These are phyloP conservation scores for Alternaria tenuissima DNA, from an alignment of 2,329 filamentous ascomycete genomes.

Conservation along the genomic window DNA sequence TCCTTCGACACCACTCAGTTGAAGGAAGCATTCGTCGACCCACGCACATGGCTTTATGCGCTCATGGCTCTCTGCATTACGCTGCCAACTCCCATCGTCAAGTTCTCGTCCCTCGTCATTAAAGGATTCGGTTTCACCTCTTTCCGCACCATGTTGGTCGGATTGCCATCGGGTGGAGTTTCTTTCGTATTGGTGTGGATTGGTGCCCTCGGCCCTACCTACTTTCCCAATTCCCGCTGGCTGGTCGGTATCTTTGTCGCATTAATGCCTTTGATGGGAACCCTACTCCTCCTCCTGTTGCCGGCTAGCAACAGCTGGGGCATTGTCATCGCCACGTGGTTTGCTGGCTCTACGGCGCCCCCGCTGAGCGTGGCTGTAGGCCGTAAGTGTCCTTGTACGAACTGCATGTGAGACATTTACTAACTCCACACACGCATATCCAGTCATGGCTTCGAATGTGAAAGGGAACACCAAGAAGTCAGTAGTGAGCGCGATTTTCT, in stretches of 20 bases:
- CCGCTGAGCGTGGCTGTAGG: constrained; percentile 54
- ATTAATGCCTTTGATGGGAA: too few relatives aligned
- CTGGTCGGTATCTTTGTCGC: too few relatives aligned
- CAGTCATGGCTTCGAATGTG: too few relatives aligned
- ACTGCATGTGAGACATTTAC: too few relatives aligned
- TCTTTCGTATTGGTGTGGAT: constrained; percentile 59
- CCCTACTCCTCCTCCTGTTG: too few relatives aligned
- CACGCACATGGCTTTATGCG: constrained; percentile 42
- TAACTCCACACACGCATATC: too few relatives aligned
- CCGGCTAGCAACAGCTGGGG: too few relatives aligned
- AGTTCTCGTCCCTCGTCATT: constrained; percentile 62
- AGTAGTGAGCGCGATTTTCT: constrained; percentile 58
- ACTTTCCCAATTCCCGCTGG: constrained; percentile 55
- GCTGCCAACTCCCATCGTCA: background rate
- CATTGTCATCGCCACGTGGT: constrained; percentile 59
- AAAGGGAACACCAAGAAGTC: constrained; percentile 58
- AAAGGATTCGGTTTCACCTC: constrained; percentile 40
- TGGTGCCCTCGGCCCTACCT: constrained; percentile 50
- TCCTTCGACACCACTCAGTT: too few relatives aligned
- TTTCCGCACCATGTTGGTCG: constrained; percentile 58
- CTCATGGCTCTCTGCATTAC: background rate
- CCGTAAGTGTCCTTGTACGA: constrained; percentile 3
- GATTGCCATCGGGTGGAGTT: constrained; percentile 59
- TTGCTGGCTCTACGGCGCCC: constrained; percentile 56
- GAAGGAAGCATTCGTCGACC: constrained; percentile 39